Conservation (phyloP, 352 stramenopile species). For the Phytophthora quininea region DNA sequence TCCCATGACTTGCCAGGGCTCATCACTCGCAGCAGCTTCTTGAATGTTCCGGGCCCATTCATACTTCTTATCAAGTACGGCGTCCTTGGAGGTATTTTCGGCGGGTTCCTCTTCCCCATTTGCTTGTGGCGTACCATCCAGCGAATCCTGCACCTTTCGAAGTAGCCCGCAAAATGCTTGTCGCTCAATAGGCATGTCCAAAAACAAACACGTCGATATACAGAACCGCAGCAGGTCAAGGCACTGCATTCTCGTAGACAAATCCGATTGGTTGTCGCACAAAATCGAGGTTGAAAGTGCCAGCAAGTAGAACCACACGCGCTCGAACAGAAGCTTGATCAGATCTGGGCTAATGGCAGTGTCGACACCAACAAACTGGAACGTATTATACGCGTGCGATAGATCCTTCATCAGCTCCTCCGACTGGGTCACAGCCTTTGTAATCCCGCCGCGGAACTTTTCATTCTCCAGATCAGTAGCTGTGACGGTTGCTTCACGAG, state of each 20-base stretch:
- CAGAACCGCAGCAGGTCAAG: slow-evolving; percentile 81
- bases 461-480: slow-evolving; percentile 70
- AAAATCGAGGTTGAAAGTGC: slow-evolving; percentile 85
- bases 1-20: slow-evolving; percentile 84
- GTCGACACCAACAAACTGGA: slow-evolving; percentile 93
- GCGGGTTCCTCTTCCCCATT: slow-evolving; percentile 12
- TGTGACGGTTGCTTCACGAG: slow-evolving; percentile 49
- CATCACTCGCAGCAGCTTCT: slow-evolving; percentile 60
- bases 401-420: slow-evolving; percentile 89
- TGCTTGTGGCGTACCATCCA: slow-evolving; percentile 32
- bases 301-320: slow-evolving; percentile 96
- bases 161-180: slow-evolving; percentile 82
- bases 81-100: slow-evolving; percentile 2
- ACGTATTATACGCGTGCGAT: slow-evolving; percentile 81
- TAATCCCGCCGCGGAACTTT: slow-evolving; percentile 71
- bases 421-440: slow-evolving; percentile 81
- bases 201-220: slow-evolving; percentile 86
- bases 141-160: slow-evolving; percentile 68
- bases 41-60: slow-evolving; percentile 75
- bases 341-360: slow-evolving; percentile 89
- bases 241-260: slow-evolving; percentile 82
- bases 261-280: slow-evolving; percentile 75
- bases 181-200: slow-evolving; percentile 76
- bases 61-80: slow-evolving; percentile 13
- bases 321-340: slow-evolving; percentile 92